Conservation (phyloP, 495 filamentous ascomycete genomes). For the Melanomma pulvis-pyrius region DNA sequence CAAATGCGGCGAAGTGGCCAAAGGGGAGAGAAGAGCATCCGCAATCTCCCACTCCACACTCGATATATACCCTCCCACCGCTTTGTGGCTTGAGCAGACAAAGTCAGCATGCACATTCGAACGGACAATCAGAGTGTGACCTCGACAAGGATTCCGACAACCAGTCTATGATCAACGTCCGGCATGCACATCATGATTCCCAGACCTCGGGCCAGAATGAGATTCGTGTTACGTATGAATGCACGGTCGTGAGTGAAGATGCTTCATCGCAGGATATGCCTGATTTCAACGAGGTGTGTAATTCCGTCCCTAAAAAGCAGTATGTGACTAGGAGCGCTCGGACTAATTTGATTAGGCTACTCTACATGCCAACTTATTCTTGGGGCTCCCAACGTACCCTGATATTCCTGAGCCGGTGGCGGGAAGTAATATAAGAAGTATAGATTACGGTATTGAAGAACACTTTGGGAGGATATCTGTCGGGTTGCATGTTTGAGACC, state of each 20-base stretch:
- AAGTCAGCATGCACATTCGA: not conserved
- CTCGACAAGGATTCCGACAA: not conserved
- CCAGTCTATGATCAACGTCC: not conserved
- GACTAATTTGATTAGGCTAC: not conserved
- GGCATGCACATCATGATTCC: not conserved
- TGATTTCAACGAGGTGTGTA: slow-evolving; percentile 8
- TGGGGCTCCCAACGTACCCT: not conserved
- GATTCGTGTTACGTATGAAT: slow-evolving; percentile 14
- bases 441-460: not conserved
- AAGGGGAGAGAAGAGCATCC: too few species aligned
- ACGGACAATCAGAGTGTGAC: not conserved
- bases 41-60: not conserved
- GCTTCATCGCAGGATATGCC: not conserved
- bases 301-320: too few species aligned
- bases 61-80: not conserved
- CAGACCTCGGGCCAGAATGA: slow-evolving; percentile 1
- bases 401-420: not conserved
- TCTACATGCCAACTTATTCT: not conserved
- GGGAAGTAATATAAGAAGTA: not conserved
- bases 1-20: not conserved
- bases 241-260: slow-evolving; percentile 7
- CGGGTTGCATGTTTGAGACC: not conserved
- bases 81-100: not conserved
- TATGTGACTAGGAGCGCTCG: too few species aligned
- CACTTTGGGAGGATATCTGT: not conserved